phyloP scores from a whole-genome alignment of 768 basidiomycete genomes.

The Psilocybe cubensis region DNA sequence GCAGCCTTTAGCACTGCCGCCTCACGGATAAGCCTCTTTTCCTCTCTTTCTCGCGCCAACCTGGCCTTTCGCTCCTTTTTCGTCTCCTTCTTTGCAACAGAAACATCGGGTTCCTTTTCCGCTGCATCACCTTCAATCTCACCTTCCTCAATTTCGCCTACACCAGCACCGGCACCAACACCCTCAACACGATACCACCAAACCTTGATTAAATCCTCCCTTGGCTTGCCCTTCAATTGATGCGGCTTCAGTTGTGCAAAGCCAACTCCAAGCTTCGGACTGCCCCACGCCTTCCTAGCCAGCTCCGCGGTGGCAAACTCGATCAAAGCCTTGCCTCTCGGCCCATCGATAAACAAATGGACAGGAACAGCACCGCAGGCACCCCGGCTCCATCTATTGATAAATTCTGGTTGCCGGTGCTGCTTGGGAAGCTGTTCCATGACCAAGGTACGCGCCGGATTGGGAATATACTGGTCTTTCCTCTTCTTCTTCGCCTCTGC shows the following conservation, averaged over 20 bases:
- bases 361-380: conserved; percentile 41
- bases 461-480: conserved; percentile 38
- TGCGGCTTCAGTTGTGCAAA: conserved; percentile 32
- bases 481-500: conserved; percentile 17
- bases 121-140: conserved; percentile 48
- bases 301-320: conserved; percentile 50
- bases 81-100: conserved; percentile 28
- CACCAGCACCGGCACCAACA: conserved; percentile 40
- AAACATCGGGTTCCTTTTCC: conserved; percentile 32
- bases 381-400: conserved; percentile 45
- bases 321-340: conserved; percentile 48
- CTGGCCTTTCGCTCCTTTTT: conserved; percentile 33
- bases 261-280: conserved; percentile 44
- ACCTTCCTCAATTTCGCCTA: conserved; percentile 52
- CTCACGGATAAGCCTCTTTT: conserved; percentile 21
- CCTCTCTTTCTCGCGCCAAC: conserved; percentile 28
- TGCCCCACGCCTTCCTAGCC: conserved; percentile 52
- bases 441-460: conserved; percentile 54
- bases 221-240: conserved; percentile 46
- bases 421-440: conserved; percentile 59
- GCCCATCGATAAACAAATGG: conserved; percentile 44
- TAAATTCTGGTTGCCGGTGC: conserved; percentile 44
- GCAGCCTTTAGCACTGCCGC: conserved; percentile 6
- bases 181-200: conserved; percentile 55
- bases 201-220: conserved; percentile 47